phyloP scores from a whole-genome alignment of 169 alveolate species.

The Plasmodium knowlesi region DNA sequence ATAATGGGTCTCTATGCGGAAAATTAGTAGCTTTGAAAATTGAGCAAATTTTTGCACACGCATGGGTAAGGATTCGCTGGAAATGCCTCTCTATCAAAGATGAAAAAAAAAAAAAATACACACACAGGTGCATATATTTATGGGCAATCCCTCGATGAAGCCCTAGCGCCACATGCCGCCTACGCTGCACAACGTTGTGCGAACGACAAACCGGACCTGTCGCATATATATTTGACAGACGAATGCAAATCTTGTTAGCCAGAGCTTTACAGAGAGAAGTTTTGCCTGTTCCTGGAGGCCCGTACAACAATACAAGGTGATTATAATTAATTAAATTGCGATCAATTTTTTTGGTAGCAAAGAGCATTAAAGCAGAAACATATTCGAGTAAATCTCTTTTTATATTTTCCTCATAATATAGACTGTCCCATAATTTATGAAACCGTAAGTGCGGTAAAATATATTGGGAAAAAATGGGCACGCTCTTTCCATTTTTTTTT shows the following conservation, averaged over 20 bases:
- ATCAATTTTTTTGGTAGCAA: conserved; percentile 80
- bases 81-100: neutral
- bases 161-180: neutral
- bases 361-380: conserved; percentile 81
- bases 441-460: conserved; percentile 81
- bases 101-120: neutral
- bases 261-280: conserved; percentile 81
- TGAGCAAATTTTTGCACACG: neutral
- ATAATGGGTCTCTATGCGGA: neutral
- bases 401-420: conserved; percentile 81
- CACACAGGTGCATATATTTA: neutral
- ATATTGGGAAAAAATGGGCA: conserved; percentile 83
- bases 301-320: conserved; percentile 83
- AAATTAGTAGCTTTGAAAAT: neutral
- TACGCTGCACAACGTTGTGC: neutral
- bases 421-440: conserved; percentile 86
- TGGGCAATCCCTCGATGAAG: conserved; percentile 13
- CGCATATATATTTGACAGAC: conserved; percentile 67
- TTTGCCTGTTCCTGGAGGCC: conserved; percentile 88
- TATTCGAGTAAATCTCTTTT: conserved; percentile 83
- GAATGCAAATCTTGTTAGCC: conserved; percentile 80
- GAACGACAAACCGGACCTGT: conserved; percentile 7
- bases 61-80: neutral
- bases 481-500: neutral
- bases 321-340: conserved; percentile 83